Conservation (phyloP, 148 eudicot species). For the Fagopyrum homotropicum region DNA sequence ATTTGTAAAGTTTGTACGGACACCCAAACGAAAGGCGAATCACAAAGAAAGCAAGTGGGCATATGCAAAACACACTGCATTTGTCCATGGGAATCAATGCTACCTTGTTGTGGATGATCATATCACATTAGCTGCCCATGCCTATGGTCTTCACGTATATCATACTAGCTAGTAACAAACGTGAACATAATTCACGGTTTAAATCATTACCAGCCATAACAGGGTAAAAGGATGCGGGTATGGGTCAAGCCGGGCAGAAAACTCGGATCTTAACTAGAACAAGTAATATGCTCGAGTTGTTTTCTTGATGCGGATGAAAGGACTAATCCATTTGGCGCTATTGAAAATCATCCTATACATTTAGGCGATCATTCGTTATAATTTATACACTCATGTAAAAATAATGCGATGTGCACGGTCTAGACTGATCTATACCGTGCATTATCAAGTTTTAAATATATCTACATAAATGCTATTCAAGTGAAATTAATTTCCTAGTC, state of each 20-base stretch:
- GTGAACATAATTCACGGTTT: not conserved
- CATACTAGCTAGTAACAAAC: not conserved
- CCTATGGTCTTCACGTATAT: not conserved
- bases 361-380: too few species aligned
- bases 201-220: slow-evolving; percentile 5
- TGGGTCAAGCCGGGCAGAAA: not conserved
- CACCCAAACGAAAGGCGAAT: not conserved
- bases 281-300: not conserved
- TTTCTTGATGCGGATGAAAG: not conserved
- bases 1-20: not conserved
- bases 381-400: too few species aligned
- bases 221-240: not conserved
- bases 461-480: too few species aligned
- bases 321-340: not conserved
- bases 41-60: slow-evolving; percentile 10
- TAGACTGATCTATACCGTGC: too few species aligned
- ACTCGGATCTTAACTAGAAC: not conserved
- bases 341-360: not conserved
- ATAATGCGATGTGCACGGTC: too few species aligned
- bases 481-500: too few species aligned
- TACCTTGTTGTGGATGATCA: not conserved
- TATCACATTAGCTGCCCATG: not conserved
- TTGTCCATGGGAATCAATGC: slow-evolving; percentile 9
- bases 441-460: too few species aligned
- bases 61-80: not conserved